A percentile compares a stretch with the other conserved stretches of the same genome.
phyloP scores from a whole-genome alignment of 75 land plant genomes.

The Selaginella tamariscina region DNA sequence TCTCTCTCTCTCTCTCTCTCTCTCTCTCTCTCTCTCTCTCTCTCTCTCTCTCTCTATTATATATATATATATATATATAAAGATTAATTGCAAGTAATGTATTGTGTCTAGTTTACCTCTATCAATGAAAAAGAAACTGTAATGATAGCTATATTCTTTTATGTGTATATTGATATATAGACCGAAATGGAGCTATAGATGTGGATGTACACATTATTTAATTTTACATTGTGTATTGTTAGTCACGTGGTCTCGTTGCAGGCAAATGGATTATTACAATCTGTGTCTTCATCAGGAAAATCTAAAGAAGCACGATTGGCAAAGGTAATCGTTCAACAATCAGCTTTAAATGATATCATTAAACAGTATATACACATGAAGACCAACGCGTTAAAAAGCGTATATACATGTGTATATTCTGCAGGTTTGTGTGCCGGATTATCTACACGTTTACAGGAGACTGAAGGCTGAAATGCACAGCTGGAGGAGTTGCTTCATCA shows the following conservation, averaged over 20 bases:
- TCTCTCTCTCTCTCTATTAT: too few species aligned
- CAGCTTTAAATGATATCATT: background rate
- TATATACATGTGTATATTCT: conserved; percentile 2
- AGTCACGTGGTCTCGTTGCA: too few species aligned
- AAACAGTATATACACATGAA: background rate
- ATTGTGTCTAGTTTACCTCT: too few species aligned
- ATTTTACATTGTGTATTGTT: too few species aligned
- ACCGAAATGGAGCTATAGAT: conserved; percentile 12
- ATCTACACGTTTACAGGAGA: conserved; percentile 84
- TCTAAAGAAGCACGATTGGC: conserved; percentile 91
- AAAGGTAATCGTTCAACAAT: conserved; percentile 31
- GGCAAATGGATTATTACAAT: conserved; percentile 75
- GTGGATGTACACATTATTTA: too few species aligned
- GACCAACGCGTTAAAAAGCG: background rate
- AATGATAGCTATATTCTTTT: too few species aligned
- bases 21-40: too few species aligned
- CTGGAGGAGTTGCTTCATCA: conserved; percentile 61
- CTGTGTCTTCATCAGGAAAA: conserved; percentile 52
- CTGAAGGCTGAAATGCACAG: conserved; percentile 78
- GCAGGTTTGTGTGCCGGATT: conserved; percentile 91
- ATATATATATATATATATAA: too few species aligned
- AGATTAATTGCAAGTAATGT: too few species aligned
- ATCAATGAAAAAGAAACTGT: too few species aligned
- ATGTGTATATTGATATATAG: background rate
- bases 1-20: too few species aligned